Evolutionary conservation across 108 stramenopile genomes (phyloP).

Genomic region (Stephanodiscus triporus): DNA sequence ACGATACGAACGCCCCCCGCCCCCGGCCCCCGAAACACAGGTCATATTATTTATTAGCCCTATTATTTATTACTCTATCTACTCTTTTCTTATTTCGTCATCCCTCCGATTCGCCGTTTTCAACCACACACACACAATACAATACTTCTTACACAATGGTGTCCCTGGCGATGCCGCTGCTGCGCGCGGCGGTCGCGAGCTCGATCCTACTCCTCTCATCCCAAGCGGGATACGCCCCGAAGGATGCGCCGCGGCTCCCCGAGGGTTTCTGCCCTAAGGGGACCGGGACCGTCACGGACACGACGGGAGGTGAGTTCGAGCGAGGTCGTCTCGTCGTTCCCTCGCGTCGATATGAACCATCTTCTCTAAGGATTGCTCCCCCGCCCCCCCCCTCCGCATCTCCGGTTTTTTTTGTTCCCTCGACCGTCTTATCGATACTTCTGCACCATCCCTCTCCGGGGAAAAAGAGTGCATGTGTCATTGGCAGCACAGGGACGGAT

Average conservation of each 20-base stretch:
- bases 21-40: too few species aligned
- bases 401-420: not conserved
- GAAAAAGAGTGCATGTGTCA: conserved; percentile 90
- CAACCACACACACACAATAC: too few species aligned
- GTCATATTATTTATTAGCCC: too few species aligned
- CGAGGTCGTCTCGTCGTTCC: not conserved
- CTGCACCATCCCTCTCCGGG: not conserved
- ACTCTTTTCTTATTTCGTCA: too few species aligned
- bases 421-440: not conserved
- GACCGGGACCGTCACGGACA: conserved; percentile 73
- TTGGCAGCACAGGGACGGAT: conserved; percentile 82
- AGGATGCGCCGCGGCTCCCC: conserved; percentile 27
- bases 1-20: too few species aligned
- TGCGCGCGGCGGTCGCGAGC: not conserved
- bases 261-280: conserved; percentile 64
- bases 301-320: conserved; percentile 70
- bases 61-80: too few species aligned
- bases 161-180: not conserved
- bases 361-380: conserved; percentile 1
- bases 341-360: not conserved
- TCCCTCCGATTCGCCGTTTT: too few species aligned
- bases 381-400: not conserved
- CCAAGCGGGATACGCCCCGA: conserved; percentile 31
- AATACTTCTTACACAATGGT: too few species aligned
- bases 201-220: not conserved